These are phyloP conservation scores for Amaranthus tricolor DNA, from an alignment of 179 eudicot genomes.

Conservation along the genomic window DNA sequence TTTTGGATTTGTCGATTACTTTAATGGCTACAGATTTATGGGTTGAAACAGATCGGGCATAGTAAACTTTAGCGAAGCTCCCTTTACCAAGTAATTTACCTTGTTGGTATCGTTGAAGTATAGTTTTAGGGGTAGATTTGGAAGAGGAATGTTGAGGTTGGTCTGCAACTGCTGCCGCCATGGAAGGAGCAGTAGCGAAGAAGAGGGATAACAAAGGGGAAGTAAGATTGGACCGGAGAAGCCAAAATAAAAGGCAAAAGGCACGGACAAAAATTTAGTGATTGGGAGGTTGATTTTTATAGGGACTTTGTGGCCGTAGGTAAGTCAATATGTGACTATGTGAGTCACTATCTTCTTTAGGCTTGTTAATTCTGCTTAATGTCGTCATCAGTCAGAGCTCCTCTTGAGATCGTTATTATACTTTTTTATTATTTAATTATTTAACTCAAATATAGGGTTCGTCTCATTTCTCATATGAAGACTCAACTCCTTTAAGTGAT, in stretches of 20 bases:
- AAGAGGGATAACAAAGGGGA: not conserved
- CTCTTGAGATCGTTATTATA: too few species aligned
- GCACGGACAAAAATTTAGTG: constrained; percentile 23
- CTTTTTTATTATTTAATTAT: too few species aligned
- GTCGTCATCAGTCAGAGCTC: too few species aligned
- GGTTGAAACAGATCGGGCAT: constrained; percentile 15
- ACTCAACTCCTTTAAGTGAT: too few species aligned
- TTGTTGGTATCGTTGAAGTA: constrained; percentile 29
- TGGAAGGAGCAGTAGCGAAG: constrained; percentile 3
- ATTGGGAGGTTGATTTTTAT: constrained; percentile 17
- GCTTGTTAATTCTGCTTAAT: not conserved
- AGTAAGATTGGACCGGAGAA: constrained; percentile 19
- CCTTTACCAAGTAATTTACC: constrained; percentile 34
- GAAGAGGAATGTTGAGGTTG: constrained; percentile 5
- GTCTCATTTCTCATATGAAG: too few species aligned
- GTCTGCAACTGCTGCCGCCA: constrained; percentile 34
- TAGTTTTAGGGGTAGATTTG: constrained; percentile 5
- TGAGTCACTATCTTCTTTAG: not conserved
- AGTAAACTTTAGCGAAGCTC: constrained; percentile 44
- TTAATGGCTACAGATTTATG: constrained; percentile 35
- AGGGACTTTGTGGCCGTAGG: not conserved
- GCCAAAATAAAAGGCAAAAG: constrained; percentile 14
- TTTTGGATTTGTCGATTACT: constrained; percentile 36
- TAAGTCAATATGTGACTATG: not conserved
- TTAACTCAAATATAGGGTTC: too few species aligned